Conservation (phyloP, 306 rosid species). For the Lathyrus aphaca region DNA sequence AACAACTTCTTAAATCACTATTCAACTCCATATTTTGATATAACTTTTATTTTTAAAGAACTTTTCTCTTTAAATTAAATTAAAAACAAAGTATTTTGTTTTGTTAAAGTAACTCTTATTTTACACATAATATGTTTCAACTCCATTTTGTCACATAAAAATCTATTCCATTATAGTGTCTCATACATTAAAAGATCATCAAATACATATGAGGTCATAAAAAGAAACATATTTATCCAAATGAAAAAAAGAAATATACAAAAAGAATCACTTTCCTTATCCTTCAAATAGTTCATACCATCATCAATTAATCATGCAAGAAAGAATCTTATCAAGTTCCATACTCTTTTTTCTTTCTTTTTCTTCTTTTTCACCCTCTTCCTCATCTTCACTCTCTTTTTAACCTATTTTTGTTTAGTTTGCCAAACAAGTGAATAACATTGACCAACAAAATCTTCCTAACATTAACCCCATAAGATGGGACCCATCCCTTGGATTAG, state of each 20-base stretch:
- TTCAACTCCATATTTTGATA: too few species aligned
- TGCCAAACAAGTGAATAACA: conserved; percentile 40
- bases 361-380: conserved; percentile 27
- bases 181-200: conserved; percentile 15
- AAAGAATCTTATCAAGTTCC: conserved; percentile 42
- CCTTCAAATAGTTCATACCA: conserved; percentile 29
- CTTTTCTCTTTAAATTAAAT: too few species aligned
- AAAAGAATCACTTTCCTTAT: conserved; percentile 17
- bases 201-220: not conserved
- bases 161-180: not conserved
- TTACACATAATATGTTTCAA: not conserved
- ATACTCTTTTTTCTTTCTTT: not conserved
- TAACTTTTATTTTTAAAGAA: too few species aligned
- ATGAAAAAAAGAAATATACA: not conserved
- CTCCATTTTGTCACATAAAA: conserved; percentile 12
- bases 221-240: not conserved
- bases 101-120: not conserved
- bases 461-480: conserved; percentile 27
- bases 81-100: too few species aligned
- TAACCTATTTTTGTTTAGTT: not conserved
- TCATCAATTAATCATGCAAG: conserved; percentile 40
- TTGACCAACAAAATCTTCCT: conserved; percentile 35
- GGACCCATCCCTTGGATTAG: conserved; percentile 51
- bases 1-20: too few species aligned
- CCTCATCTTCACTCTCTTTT: conserved; percentile 14